phyloP scores from a whole-genome alignment of 2,329 filamentous ascomycete species.

The Phyllosticta ampelicida region DNA sequence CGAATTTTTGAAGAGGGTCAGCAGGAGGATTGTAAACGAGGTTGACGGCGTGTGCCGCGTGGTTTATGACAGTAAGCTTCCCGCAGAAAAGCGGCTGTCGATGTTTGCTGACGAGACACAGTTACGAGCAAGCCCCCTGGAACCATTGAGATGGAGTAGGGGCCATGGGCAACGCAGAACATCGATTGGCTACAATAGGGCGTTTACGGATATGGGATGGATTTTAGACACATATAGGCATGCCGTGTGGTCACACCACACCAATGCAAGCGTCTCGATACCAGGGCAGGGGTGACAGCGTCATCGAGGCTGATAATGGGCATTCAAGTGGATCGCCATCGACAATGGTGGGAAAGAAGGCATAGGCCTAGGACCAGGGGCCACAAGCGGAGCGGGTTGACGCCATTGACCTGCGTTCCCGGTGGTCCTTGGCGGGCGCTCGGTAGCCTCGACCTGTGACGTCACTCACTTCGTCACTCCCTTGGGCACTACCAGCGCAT shows the following conservation, averaged over 20 bases:
- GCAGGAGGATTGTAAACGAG: conserved; percentile 62
- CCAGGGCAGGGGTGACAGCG: not conserved
- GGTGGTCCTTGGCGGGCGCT: not conserved
- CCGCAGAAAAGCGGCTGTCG: not conserved
- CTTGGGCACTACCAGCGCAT: not conserved
- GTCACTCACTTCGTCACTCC: not conserved
- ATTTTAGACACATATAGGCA: not conserved
- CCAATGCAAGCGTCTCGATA: not conserved
- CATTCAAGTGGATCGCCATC: not conserved
- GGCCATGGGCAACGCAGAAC: not conserved
- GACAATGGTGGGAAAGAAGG: not conserved
- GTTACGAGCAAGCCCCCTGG: conserved; percentile 57
- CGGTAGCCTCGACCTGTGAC: not conserved
- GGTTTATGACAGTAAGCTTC: conserved; percentile 52
- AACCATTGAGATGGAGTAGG: conserved; percentile 65
- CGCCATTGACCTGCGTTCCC: not conserved
- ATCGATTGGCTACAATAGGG: conserved; percentile 2
- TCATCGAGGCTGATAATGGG: not conserved
- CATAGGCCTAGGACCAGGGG: not conserved
- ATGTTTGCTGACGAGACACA: conserved; percentile 17
- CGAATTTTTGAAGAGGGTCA: conserved; percentile 54
- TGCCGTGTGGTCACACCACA: not conserved
- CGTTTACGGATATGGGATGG: conserved; percentile 7
- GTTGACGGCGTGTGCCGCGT: conserved; percentile 63
- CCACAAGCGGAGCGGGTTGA: not conserved